Evolutionary conservation across 257 asterid genomes (phyloP).

Genomic region (Lycium barbarum): DNA sequence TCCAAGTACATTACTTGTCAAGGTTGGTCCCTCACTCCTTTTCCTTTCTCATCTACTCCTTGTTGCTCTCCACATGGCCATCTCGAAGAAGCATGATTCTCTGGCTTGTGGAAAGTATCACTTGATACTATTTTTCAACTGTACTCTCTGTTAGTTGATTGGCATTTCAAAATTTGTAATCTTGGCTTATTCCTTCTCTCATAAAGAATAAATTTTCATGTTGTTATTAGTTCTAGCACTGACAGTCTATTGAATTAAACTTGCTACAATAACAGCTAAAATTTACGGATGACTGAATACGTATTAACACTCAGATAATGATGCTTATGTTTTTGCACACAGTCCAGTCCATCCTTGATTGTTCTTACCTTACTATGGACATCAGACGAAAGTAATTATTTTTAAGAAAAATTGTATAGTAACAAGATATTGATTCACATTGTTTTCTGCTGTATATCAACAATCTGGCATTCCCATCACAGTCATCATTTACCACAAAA

Average conservation of each 20-base stretch:
- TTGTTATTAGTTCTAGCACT: neutral
- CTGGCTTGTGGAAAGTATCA: neutral
- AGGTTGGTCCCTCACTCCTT: slow-evolving; percentile 51
- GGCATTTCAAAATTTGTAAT: neutral
- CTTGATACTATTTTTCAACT: neutral
- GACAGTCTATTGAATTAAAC: neutral
- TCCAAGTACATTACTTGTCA: slow-evolving; percentile 92
- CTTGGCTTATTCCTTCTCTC: neutral
- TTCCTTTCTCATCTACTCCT: neutral
- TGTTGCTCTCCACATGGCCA: neutral
- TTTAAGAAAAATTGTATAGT: neutral
- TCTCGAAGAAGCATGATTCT: slow-evolving; percentile 17
- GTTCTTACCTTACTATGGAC: slow-evolving; percentile 1
- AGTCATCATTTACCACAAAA: neutral
- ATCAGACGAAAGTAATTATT: slow-evolving; percentile 7
- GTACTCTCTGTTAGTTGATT: neutral
- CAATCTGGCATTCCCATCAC: neutral
- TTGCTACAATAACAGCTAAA: neutral
- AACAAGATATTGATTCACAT: neutral
- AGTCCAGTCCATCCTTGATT: neutral
- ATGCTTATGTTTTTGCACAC: neutral
- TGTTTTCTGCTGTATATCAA: neutral
- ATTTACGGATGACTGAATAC: neutral
- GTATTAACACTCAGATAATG: neutral
- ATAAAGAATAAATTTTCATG: neutral